phyloP scores from a whole-genome alignment of 148 eudicot genomes.

The Rhododendron henanense region DNA sequence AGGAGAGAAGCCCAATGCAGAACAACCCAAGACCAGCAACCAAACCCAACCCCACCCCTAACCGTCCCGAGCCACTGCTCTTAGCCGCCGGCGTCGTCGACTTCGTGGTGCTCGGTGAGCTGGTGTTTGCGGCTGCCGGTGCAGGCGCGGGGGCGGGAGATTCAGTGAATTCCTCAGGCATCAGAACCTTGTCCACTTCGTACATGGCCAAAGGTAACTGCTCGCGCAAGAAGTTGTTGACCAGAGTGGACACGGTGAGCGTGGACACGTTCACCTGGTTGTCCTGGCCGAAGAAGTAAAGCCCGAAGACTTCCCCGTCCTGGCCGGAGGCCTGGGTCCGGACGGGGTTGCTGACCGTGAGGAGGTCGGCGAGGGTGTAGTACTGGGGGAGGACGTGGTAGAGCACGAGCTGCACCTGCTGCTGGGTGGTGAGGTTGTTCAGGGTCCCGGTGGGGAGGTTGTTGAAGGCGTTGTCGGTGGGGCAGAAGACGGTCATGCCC shows the following conservation, averaged over 20 bases:
- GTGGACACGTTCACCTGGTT: slow-evolving; percentile 61
- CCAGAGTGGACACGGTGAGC: slow-evolving; percentile 29
- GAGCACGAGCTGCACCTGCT: slow-evolving; percentile 56
- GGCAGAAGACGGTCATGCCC: slow-evolving; percentile 79
- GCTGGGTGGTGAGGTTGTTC: slow-evolving; percentile 49
- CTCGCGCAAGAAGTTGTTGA: slow-evolving; percentile 43
- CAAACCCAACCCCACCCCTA: slow-evolving; percentile 37
- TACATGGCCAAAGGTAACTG: slow-evolving; percentile 52
- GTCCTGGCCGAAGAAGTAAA: slow-evolving; percentile 34
- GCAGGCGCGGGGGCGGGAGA: slow-evolving; percentile 35
- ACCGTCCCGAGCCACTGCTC: slow-evolving; percentile 22
- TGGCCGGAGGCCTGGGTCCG: slow-evolving; percentile 63
- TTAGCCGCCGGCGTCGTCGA: slow-evolving; percentile 14
- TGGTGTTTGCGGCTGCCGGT: background rate
- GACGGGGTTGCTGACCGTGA: slow-evolving; percentile 71
- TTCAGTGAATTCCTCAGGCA: slow-evolving; percentile 41
- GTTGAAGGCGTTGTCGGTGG: slow-evolving; percentile 73
- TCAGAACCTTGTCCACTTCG: slow-evolving; percentile 56
- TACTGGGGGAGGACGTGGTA: slow-evolving; percentile 62
- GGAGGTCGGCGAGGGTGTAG: slow-evolving; percentile 34
- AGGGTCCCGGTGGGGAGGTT: slow-evolving; percentile 58
- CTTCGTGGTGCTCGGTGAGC: slow-evolving; percentile 4
- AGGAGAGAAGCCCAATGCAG: slow-evolving; percentile 34
- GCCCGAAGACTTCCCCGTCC: slow-evolving; percentile 39
- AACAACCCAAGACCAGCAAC: slow-evolving; percentile 34